A percentile compares a stretch with the other conserved stretches of the same genome.
Evolutionary conservation across 1,284 basidiomycete genomes (phyloP).

Genomic region (Cutaneotrichosporon daszewskae): DNA sequence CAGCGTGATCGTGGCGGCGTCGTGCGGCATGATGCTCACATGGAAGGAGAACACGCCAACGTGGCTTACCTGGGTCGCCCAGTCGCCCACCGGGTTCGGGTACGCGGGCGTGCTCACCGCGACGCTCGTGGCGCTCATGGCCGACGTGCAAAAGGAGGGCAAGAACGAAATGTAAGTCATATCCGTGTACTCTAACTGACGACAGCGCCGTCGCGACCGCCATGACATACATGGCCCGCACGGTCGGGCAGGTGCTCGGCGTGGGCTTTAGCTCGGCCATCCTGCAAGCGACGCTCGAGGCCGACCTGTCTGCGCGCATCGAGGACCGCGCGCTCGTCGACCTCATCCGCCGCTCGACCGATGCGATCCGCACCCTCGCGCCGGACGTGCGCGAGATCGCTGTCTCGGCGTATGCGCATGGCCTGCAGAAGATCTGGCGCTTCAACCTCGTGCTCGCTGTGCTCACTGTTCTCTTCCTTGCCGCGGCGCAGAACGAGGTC

Average conservation of each 20-base stretch:
- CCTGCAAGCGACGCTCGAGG: slow-evolving; percentile 67
- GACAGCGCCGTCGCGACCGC: slow-evolving; percentile 66
- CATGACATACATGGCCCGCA: slow-evolving; percentile 82
- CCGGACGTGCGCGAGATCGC: slow-evolving; percentile 60
- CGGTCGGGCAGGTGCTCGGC: slow-evolving; percentile 85
- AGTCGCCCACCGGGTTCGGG: slow-evolving; percentile 32
- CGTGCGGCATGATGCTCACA: slow-evolving; percentile 23
- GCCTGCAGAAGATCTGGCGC: slow-evolving; percentile 77
- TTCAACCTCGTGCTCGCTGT: slow-evolving; percentile 55
- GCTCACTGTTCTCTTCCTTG: slow-evolving; percentile 22
- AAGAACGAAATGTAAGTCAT: slow-evolving; percentile 32
- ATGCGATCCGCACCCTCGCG: slow-evolving; percentile 66
- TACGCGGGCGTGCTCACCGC: slow-evolving; percentile 36
- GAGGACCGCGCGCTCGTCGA: slow-evolving; percentile 58
- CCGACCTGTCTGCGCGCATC: slow-evolving; percentile 62
- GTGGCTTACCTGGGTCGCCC: slow-evolving; percentile 35
- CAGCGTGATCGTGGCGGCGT: slow-evolving; percentile 19
- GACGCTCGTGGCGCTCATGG: slow-evolving; percentile 37
- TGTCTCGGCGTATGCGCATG: slow-evolving; percentile 72
- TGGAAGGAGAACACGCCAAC: slow-evolving; percentile 51
- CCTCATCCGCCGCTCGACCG: slow-evolving; percentile 68
- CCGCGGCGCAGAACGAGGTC: slow-evolving; percentile 28
- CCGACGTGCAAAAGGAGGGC: slow-evolving; percentile 29
- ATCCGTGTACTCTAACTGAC: neutral
- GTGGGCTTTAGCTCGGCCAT: slow-evolving; percentile 75